phyloP scores from a whole-genome alignment of 2,329 filamentous ascomycete genomes.

The Microdochium paspali region DNA sequence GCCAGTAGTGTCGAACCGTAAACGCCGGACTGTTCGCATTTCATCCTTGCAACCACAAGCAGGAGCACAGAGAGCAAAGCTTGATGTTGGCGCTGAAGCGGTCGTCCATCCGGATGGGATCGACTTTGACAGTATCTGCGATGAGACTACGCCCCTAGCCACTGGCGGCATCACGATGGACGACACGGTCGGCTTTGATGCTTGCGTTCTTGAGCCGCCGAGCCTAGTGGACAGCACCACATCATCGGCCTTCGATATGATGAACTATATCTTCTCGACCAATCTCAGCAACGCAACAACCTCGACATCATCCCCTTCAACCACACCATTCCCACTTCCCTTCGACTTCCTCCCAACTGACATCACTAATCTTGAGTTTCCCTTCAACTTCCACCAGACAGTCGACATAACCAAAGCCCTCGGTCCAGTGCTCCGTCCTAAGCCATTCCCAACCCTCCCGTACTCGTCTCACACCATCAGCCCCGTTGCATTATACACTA shows the following conservation, averaged over 20 bases:
- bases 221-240: too few species aligned
- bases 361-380: too few species aligned
- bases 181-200: background rate
- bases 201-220: background rate
- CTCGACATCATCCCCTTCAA: background rate
- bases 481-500: too few species aligned
- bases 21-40: background rate
- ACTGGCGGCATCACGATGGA: too few species aligned
- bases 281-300: background rate
- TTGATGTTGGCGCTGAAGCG: too few species aligned
- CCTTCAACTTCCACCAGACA: background rate
- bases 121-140: background rate
- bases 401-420: background rate
- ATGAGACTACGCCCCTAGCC: too few species aligned
- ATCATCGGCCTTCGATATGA: background rate
- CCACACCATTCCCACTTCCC: background rate
- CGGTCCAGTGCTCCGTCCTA: background rate
- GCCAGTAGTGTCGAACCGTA: slow-evolving; percentile 1
- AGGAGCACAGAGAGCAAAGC: too few species aligned
- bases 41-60: too few species aligned
- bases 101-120: too few species aligned
- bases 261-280: background rate
- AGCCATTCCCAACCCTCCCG: background rate
- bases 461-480: background rate
- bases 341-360: background rate